Evolutionary conservation across 2,329 filamentous ascomycete genomes (phyloP).

Genomic region (Claviceps arundinis): DNA sequence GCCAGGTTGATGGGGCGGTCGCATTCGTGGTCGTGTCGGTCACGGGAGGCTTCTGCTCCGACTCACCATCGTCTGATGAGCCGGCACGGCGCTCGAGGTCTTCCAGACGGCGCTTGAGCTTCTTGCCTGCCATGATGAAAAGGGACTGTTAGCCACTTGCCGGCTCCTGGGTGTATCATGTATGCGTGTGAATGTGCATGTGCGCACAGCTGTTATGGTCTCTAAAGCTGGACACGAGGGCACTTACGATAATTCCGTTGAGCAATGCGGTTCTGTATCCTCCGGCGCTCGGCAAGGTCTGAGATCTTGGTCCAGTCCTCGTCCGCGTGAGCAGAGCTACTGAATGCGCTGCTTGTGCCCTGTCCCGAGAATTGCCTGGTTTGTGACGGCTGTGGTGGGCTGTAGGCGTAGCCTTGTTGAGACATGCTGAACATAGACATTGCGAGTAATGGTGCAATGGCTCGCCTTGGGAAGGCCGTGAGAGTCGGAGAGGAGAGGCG

Average conservation of each 20-base stretch:
- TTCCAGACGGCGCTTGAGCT: constrained; percentile 80
- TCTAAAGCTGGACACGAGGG: background rate
- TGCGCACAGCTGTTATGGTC: background rate
- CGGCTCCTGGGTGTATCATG: background rate
- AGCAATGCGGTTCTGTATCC: constrained; percentile 95
- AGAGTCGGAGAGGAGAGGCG: background rate
- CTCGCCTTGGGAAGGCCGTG: too few relatives aligned
- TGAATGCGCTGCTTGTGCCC: constrained; percentile 87
- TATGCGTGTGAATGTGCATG: background rate
- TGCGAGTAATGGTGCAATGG: constrained; percentile 6
- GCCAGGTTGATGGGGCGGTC: background rate
- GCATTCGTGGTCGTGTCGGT: background rate
- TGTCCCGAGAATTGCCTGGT: constrained; percentile 58
- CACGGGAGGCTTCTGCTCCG: constrained; percentile 24
- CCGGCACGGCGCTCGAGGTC: constrained; percentile 71
- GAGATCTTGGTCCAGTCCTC: constrained; percentile 99
- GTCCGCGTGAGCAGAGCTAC: constrained; percentile 83
- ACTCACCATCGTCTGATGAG: constrained; percentile 32
- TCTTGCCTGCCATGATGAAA: constrained; percentile 51
- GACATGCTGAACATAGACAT: constrained; percentile 25
- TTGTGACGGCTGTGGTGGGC: constrained; percentile 13
- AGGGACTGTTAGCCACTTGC: background rate
- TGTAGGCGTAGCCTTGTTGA: constrained; percentile 21
- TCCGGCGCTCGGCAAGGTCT: constrained; percentile 81
- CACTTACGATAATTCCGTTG: constrained; percentile 89